Evolutionary conservation across 75 land plant genomes (phyloP), one percentile per base, ranked within the genome.

Genomic region (Isoetes taiwanensis): DNA sequence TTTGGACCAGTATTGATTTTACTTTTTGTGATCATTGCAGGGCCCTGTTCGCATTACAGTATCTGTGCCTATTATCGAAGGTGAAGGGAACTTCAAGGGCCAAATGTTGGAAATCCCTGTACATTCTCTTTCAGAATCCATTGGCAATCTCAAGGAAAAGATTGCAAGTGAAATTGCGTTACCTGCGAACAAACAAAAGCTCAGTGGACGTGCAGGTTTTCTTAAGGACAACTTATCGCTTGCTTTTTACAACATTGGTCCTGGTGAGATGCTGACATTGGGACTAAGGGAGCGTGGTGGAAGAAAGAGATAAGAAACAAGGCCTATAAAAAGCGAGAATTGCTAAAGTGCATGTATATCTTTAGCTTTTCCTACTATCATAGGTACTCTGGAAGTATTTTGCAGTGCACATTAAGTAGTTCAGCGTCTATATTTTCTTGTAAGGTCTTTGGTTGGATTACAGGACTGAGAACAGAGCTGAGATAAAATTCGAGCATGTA

Each of bases 251-350:
- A 91, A 91, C 59, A 76, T 87, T 57, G 83, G 70, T 25, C 69
- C 89, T 38, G 89, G 95, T 23, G 98, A 91, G 63, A 74, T 69
- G 17, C 65, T 91, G 23, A 34, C 77, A 4, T 72, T 91, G 55
- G 73, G 88, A 34, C 59, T 91, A 10, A 91, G 88, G 59, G 98
- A 91, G 56, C 98, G 98, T 70, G 98, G 98, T 81, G 98, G 98
- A 38, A 80, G 88, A 65, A 91, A 86, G 76, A n/a, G n/a, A n/a
- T n/a, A n/a, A n/a, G n/a, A n/a, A n/a, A n/a, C n/a, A n/a, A n/a
- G n/a, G n/a, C n/a, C n/a, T n/a, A n/a, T n/a, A n/a, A n/a, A n/a
- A n/a, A n/a, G n/a, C n/a, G n/a, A n/a, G n/a, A n/a, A n/a, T n/a
- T n/a, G n/a, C n/a, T n/a, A n/a, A n/a, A n/a, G n/a, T n/a, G n/a